Evolutionary conservation across 2,329 filamentous ascomycete species (phyloP).

Genomic region (Phoma sp.): DNA sequence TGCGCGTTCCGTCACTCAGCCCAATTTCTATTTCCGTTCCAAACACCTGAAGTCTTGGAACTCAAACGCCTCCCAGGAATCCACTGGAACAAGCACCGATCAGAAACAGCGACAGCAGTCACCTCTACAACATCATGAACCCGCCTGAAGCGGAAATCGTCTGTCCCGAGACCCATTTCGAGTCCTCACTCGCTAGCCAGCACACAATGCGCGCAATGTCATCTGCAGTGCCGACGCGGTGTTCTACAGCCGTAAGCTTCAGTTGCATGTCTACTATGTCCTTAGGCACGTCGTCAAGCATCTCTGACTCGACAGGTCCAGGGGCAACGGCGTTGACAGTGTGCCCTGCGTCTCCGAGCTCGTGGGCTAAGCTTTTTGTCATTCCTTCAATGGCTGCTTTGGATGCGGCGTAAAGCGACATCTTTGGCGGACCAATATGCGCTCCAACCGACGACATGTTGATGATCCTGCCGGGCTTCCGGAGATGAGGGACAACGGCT

Average conservation of each 20-base stretch:
- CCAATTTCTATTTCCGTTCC: conserved; percentile 19
- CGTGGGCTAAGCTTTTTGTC: conserved; percentile 64
- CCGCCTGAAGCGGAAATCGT: conserved; percentile 63
- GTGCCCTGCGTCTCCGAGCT: conserved; percentile 62
- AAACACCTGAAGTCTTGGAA: conserved; percentile 42
- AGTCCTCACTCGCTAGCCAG: conserved; percentile 59
- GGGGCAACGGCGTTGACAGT: conserved; percentile 68
- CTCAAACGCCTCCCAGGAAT: conserved; percentile 24
- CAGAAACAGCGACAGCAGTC: conserved; percentile 20
- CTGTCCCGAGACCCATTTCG: conserved; percentile 57
- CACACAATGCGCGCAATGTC: conserved; percentile 65
- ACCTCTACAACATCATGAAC: conserved; percentile 37
- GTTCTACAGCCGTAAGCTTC: conserved; percentile 58
- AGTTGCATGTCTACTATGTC: conserved; percentile 59
- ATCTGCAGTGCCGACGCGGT: conserved; percentile 58
- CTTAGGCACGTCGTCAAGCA: conserved; percentile 61
- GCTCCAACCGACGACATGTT: conserved; percentile 65
- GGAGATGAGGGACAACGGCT: conserved; percentile 60
- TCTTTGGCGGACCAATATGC: conserved; percentile 53
- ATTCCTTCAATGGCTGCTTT: conserved; percentile 68
- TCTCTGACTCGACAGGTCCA: conserved; percentile 64
- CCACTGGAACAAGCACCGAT: conserved; percentile 25
- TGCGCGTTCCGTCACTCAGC: neutral
- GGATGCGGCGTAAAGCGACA: conserved; percentile 61
- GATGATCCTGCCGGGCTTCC: conserved; percentile 59